Percentiles rank a stretch among this genome's conserved stretches.
Conservation (phyloP, 2,329 filamentous ascomycete genomes). For the Clonostachys sp. region DNA sequence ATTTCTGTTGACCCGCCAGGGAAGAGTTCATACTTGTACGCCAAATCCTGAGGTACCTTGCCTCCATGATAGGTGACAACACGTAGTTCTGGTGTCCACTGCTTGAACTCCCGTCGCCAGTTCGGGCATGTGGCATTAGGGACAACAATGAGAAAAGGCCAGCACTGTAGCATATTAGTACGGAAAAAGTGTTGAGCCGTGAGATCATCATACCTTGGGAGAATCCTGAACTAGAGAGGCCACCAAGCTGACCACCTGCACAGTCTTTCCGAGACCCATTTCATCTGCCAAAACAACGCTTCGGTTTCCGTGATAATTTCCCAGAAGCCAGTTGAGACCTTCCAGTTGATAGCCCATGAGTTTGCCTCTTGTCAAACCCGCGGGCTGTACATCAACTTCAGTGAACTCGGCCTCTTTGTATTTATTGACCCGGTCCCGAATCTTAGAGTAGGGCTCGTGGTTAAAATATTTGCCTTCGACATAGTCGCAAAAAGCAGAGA, state of each 20-base stretch:
- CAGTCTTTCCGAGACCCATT: conserved; percentile 97
- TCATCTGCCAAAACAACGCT: conserved; percentile 94
- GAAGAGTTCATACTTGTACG: conserved; percentile 82
- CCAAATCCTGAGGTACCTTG: conserved; percentile 67
- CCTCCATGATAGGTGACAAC: conserved; percentile 93
- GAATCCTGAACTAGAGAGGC: conserved; percentile 64
- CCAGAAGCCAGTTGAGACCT: conserved; percentile 91
- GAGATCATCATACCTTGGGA: conserved; percentile 35
- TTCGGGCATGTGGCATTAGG: conserved; percentile 97
- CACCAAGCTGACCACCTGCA: conserved; percentile 84
- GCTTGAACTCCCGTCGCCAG: conserved; percentile 93
- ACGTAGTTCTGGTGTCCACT: conserved; percentile 80
- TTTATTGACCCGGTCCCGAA: conserved; percentile 65
- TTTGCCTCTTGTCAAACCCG: conserved; percentile 68
- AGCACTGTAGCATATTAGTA: conserved; percentile 47
- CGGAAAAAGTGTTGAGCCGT: neutral
- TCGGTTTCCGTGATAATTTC: conserved; percentile 76
- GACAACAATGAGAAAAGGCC: conserved; percentile 89
- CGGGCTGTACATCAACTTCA: conserved; percentile 68
- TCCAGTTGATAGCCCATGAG: conserved; percentile 93
- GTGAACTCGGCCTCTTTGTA: conserved; percentile 64
- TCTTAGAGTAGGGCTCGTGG: conserved; percentile 46
- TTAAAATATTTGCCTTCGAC: conserved; percentile 71
- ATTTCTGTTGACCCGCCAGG: conserved; percentile 61
- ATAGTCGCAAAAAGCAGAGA: conserved; percentile 81